Conservation (phyloP, 148 eudicot genomes). For the Agrostemma githago region DNA sequence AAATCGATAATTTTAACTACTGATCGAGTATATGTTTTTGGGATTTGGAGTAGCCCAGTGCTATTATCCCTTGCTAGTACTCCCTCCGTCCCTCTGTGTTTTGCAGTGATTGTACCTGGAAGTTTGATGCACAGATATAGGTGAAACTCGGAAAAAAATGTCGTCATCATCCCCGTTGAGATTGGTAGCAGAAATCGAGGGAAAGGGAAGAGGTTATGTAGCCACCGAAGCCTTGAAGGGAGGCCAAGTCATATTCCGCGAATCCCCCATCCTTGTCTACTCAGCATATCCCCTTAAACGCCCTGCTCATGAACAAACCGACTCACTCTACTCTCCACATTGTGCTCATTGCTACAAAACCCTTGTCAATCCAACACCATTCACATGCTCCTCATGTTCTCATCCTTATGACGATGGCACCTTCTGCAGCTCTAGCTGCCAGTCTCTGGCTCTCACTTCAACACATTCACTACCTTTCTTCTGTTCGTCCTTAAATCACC, state of each 20-base stretch:
- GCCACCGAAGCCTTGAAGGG: constrained; percentile 49
- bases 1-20: too few relatives aligned
- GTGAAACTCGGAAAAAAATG: constrained; percentile 6
- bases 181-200: constrained; percentile 44
- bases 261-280: constrained; percentile 65
- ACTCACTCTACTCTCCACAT: constrained; percentile 24
- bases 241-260: constrained; percentile 62
- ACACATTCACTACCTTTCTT: constrained; percentile 70
- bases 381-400: constrained; percentile 50
- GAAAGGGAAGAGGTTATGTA: constrained; percentile 62
- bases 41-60: too few relatives aligned
- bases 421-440: constrained; percentile 59
- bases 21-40: too few relatives aligned
- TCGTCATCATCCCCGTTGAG: constrained; percentile 20
- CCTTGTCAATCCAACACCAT: constrained; percentile 12
- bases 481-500: constrained; percentile 44
- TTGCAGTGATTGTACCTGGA: constrained; percentile 6
- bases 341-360: constrained; percentile 63
- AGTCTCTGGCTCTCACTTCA: constrained; percentile 32
- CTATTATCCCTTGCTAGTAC: too few relatives aligned
- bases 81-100: too few relatives aligned
- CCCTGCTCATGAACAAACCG: constrained; percentile 1
- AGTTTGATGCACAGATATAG: background rate
- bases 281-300: constrained; percentile 42
- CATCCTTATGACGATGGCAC: constrained; percentile 24